Evolutionary conservation across 108 stramenopile species (phyloP), one percentile per base, ranked within the genome.

Genomic region (Cyclotella sp.): DNA sequence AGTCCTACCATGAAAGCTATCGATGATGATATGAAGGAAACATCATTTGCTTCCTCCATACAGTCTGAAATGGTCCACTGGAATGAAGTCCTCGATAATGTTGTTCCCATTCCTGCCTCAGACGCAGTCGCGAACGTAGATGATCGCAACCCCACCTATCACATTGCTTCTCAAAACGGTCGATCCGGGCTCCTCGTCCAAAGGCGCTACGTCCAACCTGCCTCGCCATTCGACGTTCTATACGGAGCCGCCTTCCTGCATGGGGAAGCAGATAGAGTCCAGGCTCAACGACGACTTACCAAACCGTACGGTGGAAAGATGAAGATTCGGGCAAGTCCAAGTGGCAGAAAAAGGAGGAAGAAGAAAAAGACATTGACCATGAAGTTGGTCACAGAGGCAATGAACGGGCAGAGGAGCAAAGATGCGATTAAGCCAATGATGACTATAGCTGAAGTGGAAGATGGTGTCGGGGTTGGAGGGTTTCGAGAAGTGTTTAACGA

Each of bases 221-320:
- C 75, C 24, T 58, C 75, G n/a, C 75, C 75, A 49, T 57, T 75
- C 34, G 75, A 75, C 26, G 75, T 75, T 10, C 45, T 75, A 15
- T 75, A 75, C 42, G 75, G 75, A 58, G 75, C 75, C 2, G 75
- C 75, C 30, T 75, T 75, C 41, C 66, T 75, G 0, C 75, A 75
- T 43, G 75, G 66, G 0, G 75, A 75, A 43, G 74, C 74, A 12
- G 74, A 75, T 29, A 43, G 74, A 26, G 74, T 75, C 15, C 54
- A 75, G 52, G 74, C 74, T 16, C 63, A 66, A 42, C 53, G 75
- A 27, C 51, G 57, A 29, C 12, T 67, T 26, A 49, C 44, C 4
- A 67, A 58, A 46, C 49, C 60, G 13, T 39, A 61, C 34, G 6
- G 34, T 34, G 34, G 59, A 24, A 75, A 66, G 65, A 63, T 67